Evolutionary conservation across 2,329 filamentous ascomycete species (phyloP).

Genomic region (Fusarium fujikuroi): DNA sequence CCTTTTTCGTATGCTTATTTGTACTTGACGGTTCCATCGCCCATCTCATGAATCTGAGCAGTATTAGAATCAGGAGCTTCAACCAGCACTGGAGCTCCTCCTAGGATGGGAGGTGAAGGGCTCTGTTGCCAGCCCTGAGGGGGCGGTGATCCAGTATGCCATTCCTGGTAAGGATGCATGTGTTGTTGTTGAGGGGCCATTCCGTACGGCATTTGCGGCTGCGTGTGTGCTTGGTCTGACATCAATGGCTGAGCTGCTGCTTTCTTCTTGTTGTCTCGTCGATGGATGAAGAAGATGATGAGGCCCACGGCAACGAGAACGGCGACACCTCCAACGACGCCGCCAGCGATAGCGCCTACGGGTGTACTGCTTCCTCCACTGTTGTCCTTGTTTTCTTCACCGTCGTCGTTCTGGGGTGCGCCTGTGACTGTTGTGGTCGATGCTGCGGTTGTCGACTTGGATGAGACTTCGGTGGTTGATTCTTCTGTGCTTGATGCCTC

Average conservation of each 20-base stretch:
- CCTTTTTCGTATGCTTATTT: conserved; percentile 4
- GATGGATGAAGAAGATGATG: conserved; percentile 22
- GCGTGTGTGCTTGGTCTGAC: conserved; percentile 1
- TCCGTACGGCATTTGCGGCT: conserved; percentile 17
- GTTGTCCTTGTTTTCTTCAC: background rate
- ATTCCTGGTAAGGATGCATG: conserved; percentile 18
- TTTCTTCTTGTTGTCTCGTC: conserved; percentile 23
- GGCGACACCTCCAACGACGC: conserved; percentile 27
- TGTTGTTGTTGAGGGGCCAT: conserved; percentile 1
- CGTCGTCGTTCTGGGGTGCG: background rate
- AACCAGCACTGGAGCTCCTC: background rate
- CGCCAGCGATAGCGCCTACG: conserved; percentile 26
- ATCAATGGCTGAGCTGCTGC: conserved; percentile 8
- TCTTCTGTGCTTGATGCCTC: background rate
- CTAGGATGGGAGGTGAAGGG: background rate
- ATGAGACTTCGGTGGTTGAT: background rate
- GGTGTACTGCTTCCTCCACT: background rate
- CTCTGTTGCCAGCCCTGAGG: conserved; percentile 18
- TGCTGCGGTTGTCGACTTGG: background rate
- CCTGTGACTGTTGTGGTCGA: background rate
- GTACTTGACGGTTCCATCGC: background rate
- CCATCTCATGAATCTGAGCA: conserved; percentile 20
- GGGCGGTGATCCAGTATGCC: conserved; percentile 9
- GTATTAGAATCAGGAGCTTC: conserved; percentile 19
- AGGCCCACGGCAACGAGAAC: conserved; percentile 14